Evolutionary conservation across 345 rosid genomes (phyloP).

Genomic region (Chamaenerion angustifolium): DNA sequence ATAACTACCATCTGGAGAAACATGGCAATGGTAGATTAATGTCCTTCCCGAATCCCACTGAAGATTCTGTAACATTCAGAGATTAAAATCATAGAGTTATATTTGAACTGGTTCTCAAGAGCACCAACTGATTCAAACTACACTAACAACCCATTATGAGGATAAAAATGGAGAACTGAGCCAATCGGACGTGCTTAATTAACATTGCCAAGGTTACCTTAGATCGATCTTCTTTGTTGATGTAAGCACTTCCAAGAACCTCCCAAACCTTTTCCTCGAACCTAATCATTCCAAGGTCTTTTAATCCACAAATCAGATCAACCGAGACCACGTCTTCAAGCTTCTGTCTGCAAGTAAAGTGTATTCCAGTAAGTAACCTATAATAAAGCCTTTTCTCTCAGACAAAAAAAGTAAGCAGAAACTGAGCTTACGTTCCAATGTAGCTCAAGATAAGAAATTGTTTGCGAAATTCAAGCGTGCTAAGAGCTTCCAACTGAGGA

Average conservation of each 20-base stretch:
- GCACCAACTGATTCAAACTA: neutral
- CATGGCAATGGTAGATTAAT: conserved; percentile 41
- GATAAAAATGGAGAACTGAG: too few relatives aligned
- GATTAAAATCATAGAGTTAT: neutral
- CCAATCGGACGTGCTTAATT: too few relatives aligned
- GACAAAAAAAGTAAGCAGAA: neutral
- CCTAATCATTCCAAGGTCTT: conserved; percentile 27
- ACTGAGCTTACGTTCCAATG: conserved; percentile 36
- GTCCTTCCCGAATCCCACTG: conserved; percentile 45
- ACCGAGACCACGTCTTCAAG: conserved; percentile 20
- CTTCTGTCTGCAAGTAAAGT: conserved; percentile 13
- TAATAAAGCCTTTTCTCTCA: neutral
- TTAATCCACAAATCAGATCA: conserved; percentile 25
- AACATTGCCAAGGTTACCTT: conserved; percentile 11
- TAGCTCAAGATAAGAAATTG: conserved; percentile 49
- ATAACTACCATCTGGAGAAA: conserved; percentile 23
- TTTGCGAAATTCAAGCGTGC: conserved; percentile 51
- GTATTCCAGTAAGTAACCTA: neutral
- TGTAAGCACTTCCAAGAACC: neutral
- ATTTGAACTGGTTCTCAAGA: neutral
- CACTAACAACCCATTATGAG: neutral
- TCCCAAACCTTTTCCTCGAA: conserved; percentile 46
- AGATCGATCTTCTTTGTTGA: conserved; percentile 16
- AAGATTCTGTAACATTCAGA: conserved; percentile 19
- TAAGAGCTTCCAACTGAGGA: conserved; percentile 19